These are phyloP conservation scores for Corylus americana DNA, from an alignment of 306 rosid genomes.

Conservation along the genomic window DNA sequence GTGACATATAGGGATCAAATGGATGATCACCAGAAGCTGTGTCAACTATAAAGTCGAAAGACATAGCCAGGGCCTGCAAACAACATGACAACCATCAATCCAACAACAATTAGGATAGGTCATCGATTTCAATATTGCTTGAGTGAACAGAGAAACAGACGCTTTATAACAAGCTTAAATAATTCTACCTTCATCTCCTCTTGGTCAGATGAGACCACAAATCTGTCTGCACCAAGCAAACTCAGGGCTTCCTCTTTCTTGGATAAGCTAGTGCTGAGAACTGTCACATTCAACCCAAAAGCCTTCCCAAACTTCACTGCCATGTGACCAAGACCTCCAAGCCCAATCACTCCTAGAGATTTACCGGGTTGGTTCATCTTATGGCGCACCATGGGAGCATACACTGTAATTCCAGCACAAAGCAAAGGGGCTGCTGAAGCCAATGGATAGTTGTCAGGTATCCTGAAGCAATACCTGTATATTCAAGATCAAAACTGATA, in stretches of 20 bases:
- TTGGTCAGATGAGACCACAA: constrained; percentile 74
- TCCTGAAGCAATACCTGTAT: constrained; percentile 72
- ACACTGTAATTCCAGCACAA: constrained; percentile 90
- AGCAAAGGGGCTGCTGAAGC: constrained; percentile 94
- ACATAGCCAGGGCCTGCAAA: constrained; percentile 60
- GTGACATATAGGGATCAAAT: constrained; percentile 77
- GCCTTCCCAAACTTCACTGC: constrained; percentile 90
- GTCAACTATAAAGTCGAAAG: constrained; percentile 74
- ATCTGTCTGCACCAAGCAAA: constrained; percentile 72
- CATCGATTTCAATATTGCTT: constrained; percentile 3
- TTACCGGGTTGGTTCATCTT: constrained; percentile 90
- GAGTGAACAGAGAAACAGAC: constrained; percentile 1
- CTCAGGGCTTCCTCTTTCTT: constrained; percentile 81
- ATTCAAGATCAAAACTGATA: constrained; percentile 29
- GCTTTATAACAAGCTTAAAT: constrained; percentile 9
- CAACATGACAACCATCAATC: constrained; percentile 16
- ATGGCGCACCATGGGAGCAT: constrained; percentile 81
- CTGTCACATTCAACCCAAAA: constrained; percentile 68
- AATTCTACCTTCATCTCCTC: constrained; percentile 64
- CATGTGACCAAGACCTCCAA: constrained; percentile 95
- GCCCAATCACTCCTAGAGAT: constrained; percentile 86
- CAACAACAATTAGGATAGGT: constrained; percentile 4
- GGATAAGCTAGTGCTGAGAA: constrained; percentile 77
- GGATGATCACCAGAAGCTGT: constrained; percentile 89
- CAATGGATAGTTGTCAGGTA: constrained; percentile 73